These are phyloP conservation scores for Blastomyces gilchristii DNA, from an alignment of 2,329 filamentous ascomycete species.

Conservation along the genomic window DNA sequence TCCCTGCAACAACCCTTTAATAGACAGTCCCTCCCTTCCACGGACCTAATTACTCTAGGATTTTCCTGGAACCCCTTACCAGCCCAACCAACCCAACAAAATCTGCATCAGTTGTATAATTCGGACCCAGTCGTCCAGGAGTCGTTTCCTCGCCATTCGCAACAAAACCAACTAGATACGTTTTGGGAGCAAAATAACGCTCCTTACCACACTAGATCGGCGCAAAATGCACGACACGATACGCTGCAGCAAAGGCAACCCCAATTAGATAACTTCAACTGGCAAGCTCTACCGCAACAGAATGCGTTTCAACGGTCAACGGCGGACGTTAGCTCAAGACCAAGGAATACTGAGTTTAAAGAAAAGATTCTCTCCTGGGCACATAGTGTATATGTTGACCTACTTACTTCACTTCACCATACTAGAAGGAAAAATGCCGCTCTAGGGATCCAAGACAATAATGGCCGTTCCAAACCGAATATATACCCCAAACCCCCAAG, in stretches of 20 bases:
- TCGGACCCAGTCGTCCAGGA: slow-evolving; percentile 25
- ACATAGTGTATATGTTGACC: slow-evolving; percentile 61
- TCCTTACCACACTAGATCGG: slow-evolving; percentile 21
- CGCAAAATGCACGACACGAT: slow-evolving; percentile 7
- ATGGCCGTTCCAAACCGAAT: slow-evolving; percentile 41
- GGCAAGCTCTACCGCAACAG: slow-evolving; percentile 15
- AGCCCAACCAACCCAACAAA: slow-evolving; percentile 13
- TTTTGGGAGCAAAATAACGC: slow-evolving; percentile 21
- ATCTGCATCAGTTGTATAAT: slow-evolving; percentile 16
- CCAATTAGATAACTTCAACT: slow-evolving; percentile 19
- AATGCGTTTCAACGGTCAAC: slow-evolving; percentile 18
- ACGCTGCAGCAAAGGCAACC: neutral
- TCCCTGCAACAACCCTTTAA: slow-evolving; percentile 23
- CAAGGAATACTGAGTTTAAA: slow-evolving; percentile 47
- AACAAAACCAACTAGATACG: slow-evolving; percentile 10
- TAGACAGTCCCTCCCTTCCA: slow-evolving; percentile 20
- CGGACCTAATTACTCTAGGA: slow-evolving; percentile 20
- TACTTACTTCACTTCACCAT: slow-evolving; percentile 55
- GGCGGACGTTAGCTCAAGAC: slow-evolving; percentile 18
- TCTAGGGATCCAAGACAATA: slow-evolving; percentile 33
- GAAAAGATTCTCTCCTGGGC: slow-evolving; percentile 60
- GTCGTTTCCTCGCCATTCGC: slow-evolving; percentile 24
- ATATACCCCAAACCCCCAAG: slow-evolving; percentile 54
- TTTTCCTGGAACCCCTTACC: slow-evolving; percentile 27
- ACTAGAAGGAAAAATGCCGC: slow-evolving; percentile 39